Conservation (phyloP, 2,329 filamentous ascomycete genomes). For the Beauveria pseudobassiana region DNA sequence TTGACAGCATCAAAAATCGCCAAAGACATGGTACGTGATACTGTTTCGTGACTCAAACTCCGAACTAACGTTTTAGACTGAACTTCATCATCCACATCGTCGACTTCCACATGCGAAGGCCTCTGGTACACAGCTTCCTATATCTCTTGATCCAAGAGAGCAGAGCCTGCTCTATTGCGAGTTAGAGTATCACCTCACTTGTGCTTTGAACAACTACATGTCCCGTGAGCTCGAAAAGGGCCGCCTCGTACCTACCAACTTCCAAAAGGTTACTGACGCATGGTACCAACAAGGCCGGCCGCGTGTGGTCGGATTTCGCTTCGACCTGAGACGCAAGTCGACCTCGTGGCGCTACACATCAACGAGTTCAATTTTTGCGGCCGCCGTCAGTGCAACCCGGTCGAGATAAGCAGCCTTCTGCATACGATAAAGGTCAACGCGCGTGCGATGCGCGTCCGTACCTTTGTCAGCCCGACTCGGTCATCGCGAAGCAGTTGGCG, state of each 20-base stretch:
- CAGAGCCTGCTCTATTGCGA: conserved; percentile 54
- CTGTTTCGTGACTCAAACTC: not conserved
- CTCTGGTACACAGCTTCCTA: conserved; percentile 28
- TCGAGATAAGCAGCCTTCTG: conserved; percentile 40
- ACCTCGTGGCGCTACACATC: conserved; percentile 42
- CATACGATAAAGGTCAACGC: conserved; percentile 46
- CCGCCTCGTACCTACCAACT: conserved; percentile 43
- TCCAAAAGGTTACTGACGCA: conserved; percentile 41
- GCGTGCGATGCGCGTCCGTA: conserved; percentile 44
- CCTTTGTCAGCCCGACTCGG: conserved; percentile 51
- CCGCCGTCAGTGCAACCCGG: conserved; percentile 32
- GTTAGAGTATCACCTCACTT: conserved; percentile 47
- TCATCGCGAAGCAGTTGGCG: conserved; percentile 50
- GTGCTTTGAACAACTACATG: conserved; percentile 45
- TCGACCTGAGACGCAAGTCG: conserved; percentile 53
- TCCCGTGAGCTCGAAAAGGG: conserved; percentile 46
- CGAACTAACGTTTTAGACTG: conserved; percentile 24
- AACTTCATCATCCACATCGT: conserved; percentile 28
- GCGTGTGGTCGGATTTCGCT: conserved; percentile 49
- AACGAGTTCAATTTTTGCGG: conserved; percentile 49
- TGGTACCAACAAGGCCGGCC: conserved; percentile 48
- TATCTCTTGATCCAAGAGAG: conserved; percentile 48
- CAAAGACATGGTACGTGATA: conserved; percentile 41
- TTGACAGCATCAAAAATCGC: conserved; percentile 45
- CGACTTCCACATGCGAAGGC: conserved; percentile 25